A percentile compares a stretch with the other conserved stretches of the same genome.
Conservation (phyloP, 345 rosid species). For the Microcos paniculata region DNA sequence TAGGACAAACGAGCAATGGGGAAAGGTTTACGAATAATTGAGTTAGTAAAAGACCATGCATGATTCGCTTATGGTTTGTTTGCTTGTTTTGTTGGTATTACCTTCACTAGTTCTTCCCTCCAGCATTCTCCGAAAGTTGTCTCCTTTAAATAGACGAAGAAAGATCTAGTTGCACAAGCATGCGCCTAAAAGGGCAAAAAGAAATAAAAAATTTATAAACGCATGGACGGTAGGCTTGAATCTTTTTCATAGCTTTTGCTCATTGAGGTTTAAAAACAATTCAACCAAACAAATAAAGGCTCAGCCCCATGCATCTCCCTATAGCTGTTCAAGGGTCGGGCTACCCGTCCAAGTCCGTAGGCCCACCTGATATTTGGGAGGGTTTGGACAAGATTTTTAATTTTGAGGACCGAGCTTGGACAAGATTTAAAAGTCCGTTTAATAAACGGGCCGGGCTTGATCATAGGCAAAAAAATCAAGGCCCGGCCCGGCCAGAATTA, state of each 20-base stretch:
- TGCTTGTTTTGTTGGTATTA: background rate
- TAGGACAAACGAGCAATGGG: background rate
- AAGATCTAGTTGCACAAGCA: background rate
- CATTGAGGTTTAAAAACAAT: too few relatives aligned
- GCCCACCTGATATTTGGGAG: too few relatives aligned
- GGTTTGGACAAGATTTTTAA: too few relatives aligned
- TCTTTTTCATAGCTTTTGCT: background rate
- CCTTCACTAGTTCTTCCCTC: background rate
- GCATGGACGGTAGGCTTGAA: background rate
- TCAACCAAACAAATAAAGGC: too few relatives aligned
- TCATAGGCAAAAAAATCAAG: too few relatives aligned
- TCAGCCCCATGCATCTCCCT: too few relatives aligned
- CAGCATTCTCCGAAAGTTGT: background rate
- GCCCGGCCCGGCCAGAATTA: too few relatives aligned
- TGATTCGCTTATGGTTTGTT: background rate
- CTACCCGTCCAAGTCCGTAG: too few relatives aligned
- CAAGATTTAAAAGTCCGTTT: too few relatives aligned
- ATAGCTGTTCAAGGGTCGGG: too few relatives aligned
- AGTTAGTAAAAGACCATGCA: background rate
- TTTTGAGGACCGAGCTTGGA: too few relatives aligned
- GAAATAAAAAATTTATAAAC: background rate
- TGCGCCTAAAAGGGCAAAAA: background rate
- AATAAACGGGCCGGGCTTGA: too few relatives aligned
- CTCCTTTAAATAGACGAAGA: background rate
- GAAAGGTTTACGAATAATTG: background rate